These are phyloP conservation scores for Diplodia sapinea DNA, from an alignment of 2,329 filamentous ascomycete species.

Conservation along the genomic window DNA sequence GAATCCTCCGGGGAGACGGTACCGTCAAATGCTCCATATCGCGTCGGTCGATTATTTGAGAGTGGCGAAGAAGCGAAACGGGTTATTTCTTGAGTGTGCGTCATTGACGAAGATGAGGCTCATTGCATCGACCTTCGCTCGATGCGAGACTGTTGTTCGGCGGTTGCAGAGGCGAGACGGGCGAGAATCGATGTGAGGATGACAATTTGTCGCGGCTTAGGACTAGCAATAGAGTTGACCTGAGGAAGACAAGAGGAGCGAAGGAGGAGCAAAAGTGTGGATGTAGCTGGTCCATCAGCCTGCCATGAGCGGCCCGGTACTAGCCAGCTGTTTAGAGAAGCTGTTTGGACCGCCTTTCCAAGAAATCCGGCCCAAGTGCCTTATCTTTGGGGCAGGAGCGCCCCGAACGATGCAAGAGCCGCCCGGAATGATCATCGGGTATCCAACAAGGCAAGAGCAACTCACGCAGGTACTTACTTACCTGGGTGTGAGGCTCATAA, in stretches of 20 bases:
- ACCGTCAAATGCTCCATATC: neutral
- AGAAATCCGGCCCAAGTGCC: neutral
- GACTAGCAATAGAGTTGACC: neutral
- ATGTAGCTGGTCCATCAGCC: neutral
- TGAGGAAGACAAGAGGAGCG: neutral
- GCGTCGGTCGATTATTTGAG: neutral
- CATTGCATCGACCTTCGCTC: slow-evolving; percentile 13
- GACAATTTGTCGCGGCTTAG: no score
- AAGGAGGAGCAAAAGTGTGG: neutral
- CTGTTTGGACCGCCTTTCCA: neutral
- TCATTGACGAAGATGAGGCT: neutral
- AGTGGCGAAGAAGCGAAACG: neutral
- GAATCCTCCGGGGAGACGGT: neutral
- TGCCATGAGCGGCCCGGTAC: neutral
- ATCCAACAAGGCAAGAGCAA: neutral
- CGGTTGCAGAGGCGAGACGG: no score
- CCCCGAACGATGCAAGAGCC: neutral
- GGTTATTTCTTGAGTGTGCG: neutral
- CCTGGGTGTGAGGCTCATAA: neutral
- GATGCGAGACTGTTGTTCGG: neutral
- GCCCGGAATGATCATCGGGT: neutral
- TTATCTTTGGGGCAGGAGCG: neutral
- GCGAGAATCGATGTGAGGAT: neutral
- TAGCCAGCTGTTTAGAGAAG: neutral
- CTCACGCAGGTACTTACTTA: no score